Base-by-base conservation (phyloP, 257 asterid species). In the Echium plantagineum region DNA sequence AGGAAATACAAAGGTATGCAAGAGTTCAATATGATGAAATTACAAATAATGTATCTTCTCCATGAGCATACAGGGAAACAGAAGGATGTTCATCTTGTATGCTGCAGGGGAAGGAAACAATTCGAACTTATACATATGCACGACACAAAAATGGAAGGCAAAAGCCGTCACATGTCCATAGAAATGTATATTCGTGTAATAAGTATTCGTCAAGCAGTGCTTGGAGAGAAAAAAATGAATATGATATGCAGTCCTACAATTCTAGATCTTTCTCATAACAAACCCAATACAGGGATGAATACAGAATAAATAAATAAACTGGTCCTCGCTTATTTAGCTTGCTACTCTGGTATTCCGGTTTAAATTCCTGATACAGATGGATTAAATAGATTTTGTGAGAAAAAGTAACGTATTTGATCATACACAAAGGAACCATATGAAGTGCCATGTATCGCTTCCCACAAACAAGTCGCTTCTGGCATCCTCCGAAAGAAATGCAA, bases 331-430 rank as follows among this genome's bases (percentile, higher is more conserved):
- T 42, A 12, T 2, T 53, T 53, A 7, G 22, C 57, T 19, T 53
- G 10, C 57, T 53, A 53, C 13, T 10, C 57, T 53, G 15, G 57
- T 53, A 53, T 53, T 53, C 57, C 24, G 46, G 57, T 19, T 53
- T 19, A 21, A n/a, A 21, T 8, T n/a, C 26, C 57, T 53, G 57
- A 53, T 53, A 53, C 56, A 53, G 22, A 8, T 53, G 26, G 56
- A 53, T 53, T 53, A 1, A 1, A 2, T 8, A 2, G 57, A 18
- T 53, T 53, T 19, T 16, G 2, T 8, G 28, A 18, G 12, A 7
- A 53, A 19, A 53, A 21, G 8, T 17, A 52, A 53, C 5, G 49
- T 42, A 42, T 42, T 42, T 42, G 49, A 42, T 10, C 49, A 42
- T 12, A 10, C 49, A 19, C 28, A 19, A 6, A 53, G 22, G 15